These are phyloP conservation scores for Ascochyta clinopodiicola DNA, from an alignment of 2,329 filamentous ascomycete genomes.

Conservation along the genomic window DNA sequence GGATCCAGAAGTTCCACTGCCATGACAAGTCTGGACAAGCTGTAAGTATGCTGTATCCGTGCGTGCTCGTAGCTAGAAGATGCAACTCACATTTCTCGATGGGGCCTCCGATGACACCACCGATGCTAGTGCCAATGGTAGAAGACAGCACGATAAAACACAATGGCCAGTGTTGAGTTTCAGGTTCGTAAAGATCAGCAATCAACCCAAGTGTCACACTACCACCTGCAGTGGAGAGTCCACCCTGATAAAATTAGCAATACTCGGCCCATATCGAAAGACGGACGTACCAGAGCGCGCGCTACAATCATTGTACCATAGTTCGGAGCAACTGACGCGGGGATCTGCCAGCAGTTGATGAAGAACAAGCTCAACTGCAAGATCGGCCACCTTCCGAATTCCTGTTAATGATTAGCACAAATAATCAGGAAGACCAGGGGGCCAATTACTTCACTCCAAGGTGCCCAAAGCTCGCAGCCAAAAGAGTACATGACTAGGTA, in stretches of 20 bases:
- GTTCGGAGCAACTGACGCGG: conserved; percentile 65
- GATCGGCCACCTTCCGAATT: conserved; percentile 67
- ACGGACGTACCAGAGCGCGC: conserved; percentile 59
- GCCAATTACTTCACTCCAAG: conserved; percentile 64
- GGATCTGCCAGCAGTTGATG: conserved; percentile 72
- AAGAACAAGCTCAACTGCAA: conserved; percentile 66
- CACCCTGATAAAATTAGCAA: conserved; percentile 34
- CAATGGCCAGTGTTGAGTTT: conserved; percentile 64
- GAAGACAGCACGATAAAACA: conserved; percentile 60
- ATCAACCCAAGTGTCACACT: conserved; percentile 69
- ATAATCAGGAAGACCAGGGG: background rate
- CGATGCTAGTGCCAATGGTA: conserved; percentile 75
- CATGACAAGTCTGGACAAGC: conserved; percentile 61
- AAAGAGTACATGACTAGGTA: conserved; percentile 83
- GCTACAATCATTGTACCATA: conserved; percentile 71
- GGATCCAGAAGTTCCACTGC: conserved; percentile 82
- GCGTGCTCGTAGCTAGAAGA: conserved; percentile 56
- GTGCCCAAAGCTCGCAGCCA: conserved; percentile 85
- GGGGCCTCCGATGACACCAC: conserved; percentile 69
- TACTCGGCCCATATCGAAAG: background rate
- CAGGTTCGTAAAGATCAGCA: conserved; percentile 65
- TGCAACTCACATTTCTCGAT: conserved; percentile 50
- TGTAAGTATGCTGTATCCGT: conserved; percentile 62
- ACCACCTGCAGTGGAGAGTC: conserved; percentile 62
- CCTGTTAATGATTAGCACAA: conserved; percentile 39